phyloP scores from a whole-genome alignment of 1,284 basidiomycete genomes.

The Xerocomus nothofagi region DNA sequence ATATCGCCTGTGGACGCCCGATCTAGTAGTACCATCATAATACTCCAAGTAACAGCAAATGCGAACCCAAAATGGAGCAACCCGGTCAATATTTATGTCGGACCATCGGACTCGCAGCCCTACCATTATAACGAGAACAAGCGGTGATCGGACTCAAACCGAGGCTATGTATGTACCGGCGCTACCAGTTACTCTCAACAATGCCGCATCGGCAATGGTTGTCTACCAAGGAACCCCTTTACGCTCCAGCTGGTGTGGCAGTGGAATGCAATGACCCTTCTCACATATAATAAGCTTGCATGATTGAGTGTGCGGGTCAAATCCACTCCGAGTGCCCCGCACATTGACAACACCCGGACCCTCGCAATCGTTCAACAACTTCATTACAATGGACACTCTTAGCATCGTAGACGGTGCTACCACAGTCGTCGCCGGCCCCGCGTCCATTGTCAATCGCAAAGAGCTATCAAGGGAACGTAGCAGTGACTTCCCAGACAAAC shows the following conservation, averaged over 20 bases:
- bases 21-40: no score
- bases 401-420: constrained; percentile 32
- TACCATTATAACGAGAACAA: no score
- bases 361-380: neutral
- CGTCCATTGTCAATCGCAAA: constrained; percentile 27
- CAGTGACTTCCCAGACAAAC: constrained; percentile 22
- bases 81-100: no score
- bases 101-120: no score
- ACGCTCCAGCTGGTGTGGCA: neutral
- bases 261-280: neutral
- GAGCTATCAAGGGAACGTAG: constrained; percentile 17
- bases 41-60: no score
- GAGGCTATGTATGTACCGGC: no score
- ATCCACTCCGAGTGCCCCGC: neutral
- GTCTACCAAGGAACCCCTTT: no score
- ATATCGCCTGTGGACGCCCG: no score
- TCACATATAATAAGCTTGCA: neutral
- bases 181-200: neutral
- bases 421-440: constrained; percentile 39
- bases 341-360: neutral
- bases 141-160: no score
- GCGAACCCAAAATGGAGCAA: no score
- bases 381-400: constrained; percentile 23
- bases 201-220: neutral
- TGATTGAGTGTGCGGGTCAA: neutral